Evolutionary conservation across 1,284 basidiomycete species (phyloP), one percentile per base, ranked within the genome.

Genomic region (Mycena citricolor): DNA sequence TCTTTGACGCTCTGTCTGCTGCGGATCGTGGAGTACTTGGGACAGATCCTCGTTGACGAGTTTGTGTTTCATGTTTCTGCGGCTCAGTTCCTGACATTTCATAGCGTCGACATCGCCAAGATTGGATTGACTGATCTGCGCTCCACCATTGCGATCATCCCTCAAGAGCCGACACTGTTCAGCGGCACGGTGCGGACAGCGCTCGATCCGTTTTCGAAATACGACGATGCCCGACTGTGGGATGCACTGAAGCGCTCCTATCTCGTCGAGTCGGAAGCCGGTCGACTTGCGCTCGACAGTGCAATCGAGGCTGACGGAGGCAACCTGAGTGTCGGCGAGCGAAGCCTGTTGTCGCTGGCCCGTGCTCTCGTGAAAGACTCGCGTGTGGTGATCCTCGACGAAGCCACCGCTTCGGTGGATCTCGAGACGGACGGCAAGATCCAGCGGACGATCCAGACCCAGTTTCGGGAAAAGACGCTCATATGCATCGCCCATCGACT

Each of bases 351-450:
- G 22, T 83, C 79, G 44, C 71, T 89, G 25, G 86, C 86, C n/a
- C 68, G 86, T 34, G 86, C 83, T 3, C 63, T 86, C 21, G 80
- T 84, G 11, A 77, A 75, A 57, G 71, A 79, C 47, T 68, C 69
- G 19, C 73, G 70, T 54, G 70, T 83, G n/a, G 71, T 83, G 13
- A 74, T 84, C 4, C 64, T 85, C 32, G 82, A 85, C 57, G 82
- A 83, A 63, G 76, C 77, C 11, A 74, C 72, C 17, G 80, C 81
- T 0, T 79, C 76, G 13, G 79, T 81, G 24, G 86, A 89, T 62
- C 61, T 83, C 5, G 81, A 83, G 57, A 89, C 86, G 3, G 86
- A 89, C 60, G 68, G 71, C 30, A 79, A 79, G 58, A 87, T 89
- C 48, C 86, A 90, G 55, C 61, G 71, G 32, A 87, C 84, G 2